Base-by-base conservation (phyloP, 768 basidiomycete species). In the Trametes coccinea region DNA sequence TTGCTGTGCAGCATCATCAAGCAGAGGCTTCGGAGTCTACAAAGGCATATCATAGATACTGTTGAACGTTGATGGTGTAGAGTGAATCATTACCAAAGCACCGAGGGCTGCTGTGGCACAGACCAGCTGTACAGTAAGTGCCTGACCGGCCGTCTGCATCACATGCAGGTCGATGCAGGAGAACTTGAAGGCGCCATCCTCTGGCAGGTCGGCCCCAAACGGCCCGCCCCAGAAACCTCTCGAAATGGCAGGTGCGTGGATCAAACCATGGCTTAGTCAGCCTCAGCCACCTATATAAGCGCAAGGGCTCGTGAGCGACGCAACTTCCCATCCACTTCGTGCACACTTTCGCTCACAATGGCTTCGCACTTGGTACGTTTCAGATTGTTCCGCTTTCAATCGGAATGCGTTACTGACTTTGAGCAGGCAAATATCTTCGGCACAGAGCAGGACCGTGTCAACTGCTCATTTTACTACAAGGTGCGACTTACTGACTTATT, bases 381-480 rank as follows among this genome's bases (percentile, higher is more conserved):
- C 49, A 17, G 10, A 22, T 22, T 14, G 0, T 6, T 27, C 4
- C 51, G 3, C 22, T 34, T 39, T 22, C 29, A 56, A 22, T 47
- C 5, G 29, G 37, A 14, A 50, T 17, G 17, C 40, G 27, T 40
- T 17, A 16, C 40, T 55, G 17, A 59, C 30, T 22, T 57, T 22
- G 31, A 40, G 63, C 61, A 95, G 88, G 94, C 95, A 63, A 95
- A 95, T 64, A 98, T 98, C 73, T 98, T 96, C 69, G 93, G 93
- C 66, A 95, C 92, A 63, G 92, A 93, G 75, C 92, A 93, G 75
- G 91, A 93, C 73, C 89, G 95, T 69, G 96, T 99, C 65, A 99
- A 99, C 73, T 99, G 96, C 73, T 98, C 95, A 1, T 98, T 99
- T 80, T 98, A 97, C 78, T 95, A 96, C 80, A 96, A 96, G 79